Evolutionary conservation across 345 rosid species (phyloP).

Genomic region (Populus deltoides): DNA sequence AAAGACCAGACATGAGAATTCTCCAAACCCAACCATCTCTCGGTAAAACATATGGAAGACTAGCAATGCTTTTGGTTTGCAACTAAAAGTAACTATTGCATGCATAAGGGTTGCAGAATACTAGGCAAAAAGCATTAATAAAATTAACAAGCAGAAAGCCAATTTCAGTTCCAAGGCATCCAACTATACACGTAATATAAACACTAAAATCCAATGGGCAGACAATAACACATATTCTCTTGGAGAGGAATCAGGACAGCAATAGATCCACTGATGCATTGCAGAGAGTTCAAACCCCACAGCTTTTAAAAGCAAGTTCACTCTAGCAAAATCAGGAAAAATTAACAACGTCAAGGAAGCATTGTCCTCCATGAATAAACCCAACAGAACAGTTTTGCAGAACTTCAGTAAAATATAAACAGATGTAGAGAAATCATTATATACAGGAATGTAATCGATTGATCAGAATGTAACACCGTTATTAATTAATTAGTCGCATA

Average conservation of each 20-base stretch:
- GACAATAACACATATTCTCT: background rate
- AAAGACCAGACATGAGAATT: background rate
- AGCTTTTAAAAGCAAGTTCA: background rate
- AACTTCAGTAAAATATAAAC: background rate
- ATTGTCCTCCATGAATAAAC: background rate
- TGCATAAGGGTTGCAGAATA: no score
- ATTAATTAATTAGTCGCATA: conserved; percentile 26
- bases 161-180: background rate
- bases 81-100: background rate
- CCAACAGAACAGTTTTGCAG: background rate
- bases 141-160: background rate
- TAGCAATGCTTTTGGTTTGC: background rate
- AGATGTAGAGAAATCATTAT: background rate
- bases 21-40: background rate
- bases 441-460: background rate
- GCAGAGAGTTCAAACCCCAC: background rate
- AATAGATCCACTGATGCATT: background rate
- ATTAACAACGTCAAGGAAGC: background rate
- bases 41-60: background rate
- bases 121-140: background rate
- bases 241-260: background rate
- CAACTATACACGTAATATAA: background rate
- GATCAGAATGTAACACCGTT: background rate
- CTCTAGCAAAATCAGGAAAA: background rate
- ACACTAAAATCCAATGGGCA: background rate